Base-by-base conservation (phyloP, 306 rosid genomes). In the Oemleria cerasiformis region DNA sequence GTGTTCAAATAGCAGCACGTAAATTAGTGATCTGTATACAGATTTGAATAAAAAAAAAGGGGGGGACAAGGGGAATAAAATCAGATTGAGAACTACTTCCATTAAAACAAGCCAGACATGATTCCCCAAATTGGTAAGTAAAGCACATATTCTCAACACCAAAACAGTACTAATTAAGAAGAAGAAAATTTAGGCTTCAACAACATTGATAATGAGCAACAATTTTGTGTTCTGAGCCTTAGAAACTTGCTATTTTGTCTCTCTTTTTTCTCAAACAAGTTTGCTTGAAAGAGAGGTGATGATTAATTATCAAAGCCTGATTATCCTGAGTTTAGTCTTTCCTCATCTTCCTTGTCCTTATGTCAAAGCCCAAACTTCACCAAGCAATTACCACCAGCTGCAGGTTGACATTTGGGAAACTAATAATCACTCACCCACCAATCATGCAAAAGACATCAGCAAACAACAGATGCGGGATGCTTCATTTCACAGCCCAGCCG, bases 111-210 rank as follows among this genome's bases (percentile, higher is more conserved):
- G 75, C 58, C 74, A 81, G 19, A 62, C n/a, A 19, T n/a, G 73
- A 63, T 82, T 75, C 75, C 71, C 74, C 73, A 75, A 65, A 74
- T 39, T 67, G 65, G 23, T 73, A 77, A 79, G 88, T 12, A 84
- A 84, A 84, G 86, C 67, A 86, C 83, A 86, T 49, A 86, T 84
- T 73, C 88, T 76, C 56, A 11, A 63, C 64, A 42, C 14, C 71
- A 21, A 68, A 65, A 34, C n/a, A 50, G 45, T 53, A 38, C 76
- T 65, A 47, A 30, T 30, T 30, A 30, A 30, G 36, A 54, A 58
- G 30, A 12, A 48, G 60, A 9, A 0, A 23, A 25, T 13, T 17
- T 25, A 42, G 38, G 57, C 17, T 51, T 30, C 36, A 30, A 54
- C 36, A n/a, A 53, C 39, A 59, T 66, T 30, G 36, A 30, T 30